These are phyloP conservation scores for Dendrocalamus sinicus DNA, from an alignment of 176 grass and related monocot species.

Conservation along the genomic window DNA sequence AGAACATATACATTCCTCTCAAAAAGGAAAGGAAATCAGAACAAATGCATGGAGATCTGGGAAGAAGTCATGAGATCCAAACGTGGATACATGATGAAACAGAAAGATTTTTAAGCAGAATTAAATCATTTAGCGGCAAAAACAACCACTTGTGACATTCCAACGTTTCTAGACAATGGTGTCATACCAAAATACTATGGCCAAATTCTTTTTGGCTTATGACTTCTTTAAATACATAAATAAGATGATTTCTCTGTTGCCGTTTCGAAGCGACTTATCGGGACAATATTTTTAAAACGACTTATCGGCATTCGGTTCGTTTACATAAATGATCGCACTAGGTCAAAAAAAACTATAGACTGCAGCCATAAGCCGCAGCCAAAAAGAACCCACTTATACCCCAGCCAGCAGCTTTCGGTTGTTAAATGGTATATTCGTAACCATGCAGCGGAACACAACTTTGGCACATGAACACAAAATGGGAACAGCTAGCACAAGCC, in stretches of 20 bases:
- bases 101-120: background rate
- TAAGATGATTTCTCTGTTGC: too few species aligned
- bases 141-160: background rate
- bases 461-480: background rate
- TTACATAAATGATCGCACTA: too few species aligned
- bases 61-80: background rate
- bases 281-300: too few species aligned
- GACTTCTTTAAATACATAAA: too few species aligned
- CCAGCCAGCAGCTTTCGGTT: slow-evolving; percentile 8
- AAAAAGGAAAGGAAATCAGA: background rate
- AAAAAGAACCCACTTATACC: background rate
- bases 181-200: background rate
- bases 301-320: too few species aligned
- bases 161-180: background rate
- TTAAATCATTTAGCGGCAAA: slow-evolving; percentile 12
- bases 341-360: too few species aligned
- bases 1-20: background rate
- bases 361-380: too few species aligned
- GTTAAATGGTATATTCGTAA: slow-evolving; percentile 19
- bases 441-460: background rate
- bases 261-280: too few species aligned
- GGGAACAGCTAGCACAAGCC: background rate
- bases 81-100: background rate
- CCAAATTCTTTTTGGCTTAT: too few species aligned
- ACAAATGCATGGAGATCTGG: background rate